Evolutionary conservation across 768 basidiomycete species (phyloP).

Genomic region (Austroboletus eburneus): DNA sequence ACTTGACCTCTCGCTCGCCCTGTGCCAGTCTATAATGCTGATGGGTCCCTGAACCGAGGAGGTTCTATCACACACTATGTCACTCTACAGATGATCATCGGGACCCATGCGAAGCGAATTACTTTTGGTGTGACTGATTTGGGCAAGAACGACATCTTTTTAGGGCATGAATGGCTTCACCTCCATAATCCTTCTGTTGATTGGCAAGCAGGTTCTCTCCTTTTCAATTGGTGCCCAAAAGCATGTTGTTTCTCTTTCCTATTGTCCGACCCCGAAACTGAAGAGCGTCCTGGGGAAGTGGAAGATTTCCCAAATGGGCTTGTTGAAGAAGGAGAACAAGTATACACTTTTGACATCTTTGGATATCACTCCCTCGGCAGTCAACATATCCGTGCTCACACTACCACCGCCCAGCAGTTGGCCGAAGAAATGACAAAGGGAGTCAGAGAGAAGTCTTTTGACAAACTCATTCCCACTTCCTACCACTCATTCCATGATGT

Average conservation of each 20-base stretch:
- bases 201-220: neutral
- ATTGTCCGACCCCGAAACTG: neutral
- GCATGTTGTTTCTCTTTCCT: neutral
- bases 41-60: conserved; percentile 7
- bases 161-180: conserved; percentile 3
- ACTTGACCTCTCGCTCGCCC: conserved; percentile 1
- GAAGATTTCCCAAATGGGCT: neutral
- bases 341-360: neutral
- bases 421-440: neutral
- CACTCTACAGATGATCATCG: neutral
- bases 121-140: neutral
- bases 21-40: conserved; percentile 7
- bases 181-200: neutral
- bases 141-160: conserved; percentile 5
- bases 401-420: neutral
- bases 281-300: neutral
- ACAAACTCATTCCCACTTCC: neutral
- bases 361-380: neutral
- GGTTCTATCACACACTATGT: conserved; percentile 13
- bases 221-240: conserved; percentile 1
- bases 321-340: conserved; percentile 1
- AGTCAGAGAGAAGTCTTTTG: neutral
- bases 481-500: neutral
- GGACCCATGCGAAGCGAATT: neutral
- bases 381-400: neutral